phyloP scores from a whole-genome alignment of 1,139 yeast genomes.

The Suhomyces anneliseae region DNA sequence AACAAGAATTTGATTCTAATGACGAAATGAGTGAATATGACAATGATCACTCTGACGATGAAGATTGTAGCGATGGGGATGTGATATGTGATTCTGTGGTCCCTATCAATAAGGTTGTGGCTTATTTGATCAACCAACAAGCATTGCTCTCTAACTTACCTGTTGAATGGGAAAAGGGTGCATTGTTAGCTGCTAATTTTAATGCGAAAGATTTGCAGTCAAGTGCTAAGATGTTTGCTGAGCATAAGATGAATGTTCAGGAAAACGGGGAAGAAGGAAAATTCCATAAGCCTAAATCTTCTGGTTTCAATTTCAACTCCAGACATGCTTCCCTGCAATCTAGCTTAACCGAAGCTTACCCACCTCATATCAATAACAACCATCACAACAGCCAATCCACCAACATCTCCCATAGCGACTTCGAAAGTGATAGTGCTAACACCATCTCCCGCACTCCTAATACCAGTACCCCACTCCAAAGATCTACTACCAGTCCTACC shows the following conservation, averaged over 20 bases:
- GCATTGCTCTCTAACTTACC: constrained; percentile 40
- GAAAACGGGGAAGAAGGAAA: constrained; percentile 6
- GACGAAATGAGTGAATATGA: constrained; percentile 10
- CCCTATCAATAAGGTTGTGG: constrained; percentile 53
- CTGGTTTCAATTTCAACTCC: not conserved
- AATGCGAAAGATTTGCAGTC: constrained; percentile 21
- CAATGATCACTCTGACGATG: constrained; percentile 8
- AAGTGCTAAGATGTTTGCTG: constrained; percentile 34
- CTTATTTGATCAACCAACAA: constrained; percentile 39
- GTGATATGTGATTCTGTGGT: constrained; percentile 19
- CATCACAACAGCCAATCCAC: constrained; percentile 7
- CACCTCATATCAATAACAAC: constrained; percentile 10
- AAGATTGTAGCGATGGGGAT: constrained; percentile 2
- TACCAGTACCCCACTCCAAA: constrained; percentile 2
- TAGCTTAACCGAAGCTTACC: constrained; percentile 9
- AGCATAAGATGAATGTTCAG: constrained; percentile 22
- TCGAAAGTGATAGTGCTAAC: constrained; percentile 22
- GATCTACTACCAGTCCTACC: constrained; percentile 2
- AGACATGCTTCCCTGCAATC: constrained; percentile 5
- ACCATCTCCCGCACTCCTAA: not conserved
- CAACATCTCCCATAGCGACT: constrained; percentile 18
- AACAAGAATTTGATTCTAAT: constrained; percentile 4
- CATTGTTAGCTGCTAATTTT: constrained; percentile 40
- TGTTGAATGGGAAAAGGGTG: constrained; percentile 48
- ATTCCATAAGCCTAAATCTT: not conserved